Evolutionary conservation across 1,284 basidiomycete species (phyloP).

Genomic region (Xerocomus minutiporus): DNA sequence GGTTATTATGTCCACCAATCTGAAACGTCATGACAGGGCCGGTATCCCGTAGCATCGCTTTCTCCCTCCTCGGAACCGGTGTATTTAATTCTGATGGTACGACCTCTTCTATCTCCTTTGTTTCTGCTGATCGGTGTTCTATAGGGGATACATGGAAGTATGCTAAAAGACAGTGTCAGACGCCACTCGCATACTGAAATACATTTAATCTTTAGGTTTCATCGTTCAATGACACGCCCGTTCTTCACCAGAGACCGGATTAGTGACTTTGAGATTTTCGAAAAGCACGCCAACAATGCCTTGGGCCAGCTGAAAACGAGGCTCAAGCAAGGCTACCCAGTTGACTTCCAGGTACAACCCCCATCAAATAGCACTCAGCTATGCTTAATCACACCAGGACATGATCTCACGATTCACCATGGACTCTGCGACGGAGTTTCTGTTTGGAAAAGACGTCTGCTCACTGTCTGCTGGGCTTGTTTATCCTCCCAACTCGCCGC

Average conservation of each 20-base stretch:
- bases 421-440: conserved; percentile 40
- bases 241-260: conserved; percentile 53
- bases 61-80: conserved; percentile 46
- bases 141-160: conserved; percentile 54
- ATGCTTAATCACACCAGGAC: conserved; percentile 25
- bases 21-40: conserved; percentile 18
- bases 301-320: conserved; percentile 39
- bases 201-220: conserved; percentile 36
- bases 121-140: not conserved
- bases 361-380: not conserved
- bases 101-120: not conserved
- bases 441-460: conserved; percentile 34
- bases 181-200: conserved; percentile 4
- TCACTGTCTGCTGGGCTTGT: conserved; percentile 31
- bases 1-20: conserved; percentile 1
- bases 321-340: conserved; percentile 39
- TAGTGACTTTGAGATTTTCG: conserved; percentile 51
- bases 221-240: conserved; percentile 54
- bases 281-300: conserved; percentile 41
- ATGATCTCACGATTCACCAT: conserved; percentile 39
- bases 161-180: not conserved
- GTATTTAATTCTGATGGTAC: conserved; percentile 60
- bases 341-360: conserved; percentile 48
- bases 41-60: conserved; percentile 24
- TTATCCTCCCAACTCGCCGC: conserved; percentile 23